These are phyloP conservation scores for Oidiodendron maius DNA, from an alignment of 495 filamentous ascomycete species.

Conservation along the genomic window DNA sequence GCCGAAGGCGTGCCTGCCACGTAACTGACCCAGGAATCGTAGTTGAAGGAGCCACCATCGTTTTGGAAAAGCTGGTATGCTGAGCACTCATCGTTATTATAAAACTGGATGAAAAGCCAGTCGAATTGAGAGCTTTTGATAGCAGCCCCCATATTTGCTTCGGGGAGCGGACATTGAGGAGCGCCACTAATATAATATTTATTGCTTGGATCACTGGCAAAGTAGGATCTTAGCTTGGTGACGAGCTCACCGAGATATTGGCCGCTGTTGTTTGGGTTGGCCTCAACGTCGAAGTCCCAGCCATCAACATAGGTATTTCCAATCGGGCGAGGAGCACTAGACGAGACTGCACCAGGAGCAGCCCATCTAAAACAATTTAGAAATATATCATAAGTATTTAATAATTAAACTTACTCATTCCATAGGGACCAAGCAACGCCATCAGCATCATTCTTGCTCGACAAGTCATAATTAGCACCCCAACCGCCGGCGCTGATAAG, in stretches of 20 bases:
- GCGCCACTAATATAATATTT: background rate
- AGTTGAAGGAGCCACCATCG: no score
- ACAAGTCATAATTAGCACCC: background rate
- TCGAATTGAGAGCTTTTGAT: background rate
- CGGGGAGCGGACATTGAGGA: background rate
- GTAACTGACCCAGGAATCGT: background rate
- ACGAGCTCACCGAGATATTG: background rate
- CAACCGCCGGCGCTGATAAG: background rate
- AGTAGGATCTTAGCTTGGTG: background rate
- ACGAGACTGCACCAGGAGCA: background rate
- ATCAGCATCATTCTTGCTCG: background rate
- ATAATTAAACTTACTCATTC: no score
- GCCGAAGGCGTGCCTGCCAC: background rate
- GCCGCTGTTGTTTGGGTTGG: background rate
- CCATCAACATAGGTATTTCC: background rate
- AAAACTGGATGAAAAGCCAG: background rate
- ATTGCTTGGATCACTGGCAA: background rate
- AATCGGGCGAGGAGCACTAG: background rate
- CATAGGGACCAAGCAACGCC: background rate
- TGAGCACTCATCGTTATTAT: background rate
- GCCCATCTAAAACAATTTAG: no score
- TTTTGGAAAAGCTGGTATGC: background rate
- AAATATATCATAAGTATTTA: no score
- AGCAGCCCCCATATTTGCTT: background rate
- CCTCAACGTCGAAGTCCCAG: background rate